Percentiles rank a stretch among this genome's conserved stretches.
phyloP scores from a whole-genome alignment of 768 basidiomycete genomes.

The Pisolithus sp. region DNA sequence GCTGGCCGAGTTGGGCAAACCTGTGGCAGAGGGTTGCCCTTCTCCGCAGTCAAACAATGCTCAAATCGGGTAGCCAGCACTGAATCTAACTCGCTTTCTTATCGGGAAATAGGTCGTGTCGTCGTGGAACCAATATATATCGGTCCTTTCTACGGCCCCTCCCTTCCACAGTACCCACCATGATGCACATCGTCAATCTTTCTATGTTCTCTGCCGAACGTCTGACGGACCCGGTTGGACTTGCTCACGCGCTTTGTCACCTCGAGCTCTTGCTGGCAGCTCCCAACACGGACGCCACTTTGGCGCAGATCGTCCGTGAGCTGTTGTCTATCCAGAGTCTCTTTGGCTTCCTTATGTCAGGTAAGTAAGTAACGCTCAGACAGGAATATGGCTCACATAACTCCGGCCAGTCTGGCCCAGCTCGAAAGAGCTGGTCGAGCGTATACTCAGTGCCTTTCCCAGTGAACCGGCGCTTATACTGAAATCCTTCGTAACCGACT shows the following conservation, averaged over 20 bases:
- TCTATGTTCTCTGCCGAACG: constrained; percentile 11
- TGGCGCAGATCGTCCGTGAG: constrained; percentile 21
- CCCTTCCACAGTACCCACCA: not conserved
- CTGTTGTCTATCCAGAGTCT: constrained; percentile 20
- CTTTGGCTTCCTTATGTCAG: constrained; percentile 26
- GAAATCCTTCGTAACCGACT: constrained; percentile 11
- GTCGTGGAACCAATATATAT: too few species aligned
- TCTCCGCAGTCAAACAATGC: too few species aligned
- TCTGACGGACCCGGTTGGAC: constrained; percentile 15
- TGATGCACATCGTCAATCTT: constrained; percentile 9
- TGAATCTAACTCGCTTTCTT: too few species aligned
- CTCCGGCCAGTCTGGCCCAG: constrained; percentile 9
- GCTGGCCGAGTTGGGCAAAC: too few species aligned
- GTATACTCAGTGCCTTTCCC: constrained; percentile 32
- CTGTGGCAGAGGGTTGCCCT: too few species aligned
- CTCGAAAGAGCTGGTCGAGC: constrained; percentile 10
- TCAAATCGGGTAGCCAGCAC: too few species aligned
- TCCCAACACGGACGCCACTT: constrained; percentile 5
- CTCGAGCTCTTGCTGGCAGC: constrained; percentile 22
- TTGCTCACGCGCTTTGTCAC: constrained; percentile 9
- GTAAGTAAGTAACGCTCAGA: constrained; percentile 5
- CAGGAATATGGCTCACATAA: not conserved
- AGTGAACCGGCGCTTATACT: constrained; percentile 13
- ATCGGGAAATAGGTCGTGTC: too few species aligned
- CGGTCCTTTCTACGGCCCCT: too few species aligned